Evolutionary conservation across 164 flowering plant genomes (phyloP), one percentile per base, ranked within the genome.

Genomic region (Paratinospora sagittata): DNA sequence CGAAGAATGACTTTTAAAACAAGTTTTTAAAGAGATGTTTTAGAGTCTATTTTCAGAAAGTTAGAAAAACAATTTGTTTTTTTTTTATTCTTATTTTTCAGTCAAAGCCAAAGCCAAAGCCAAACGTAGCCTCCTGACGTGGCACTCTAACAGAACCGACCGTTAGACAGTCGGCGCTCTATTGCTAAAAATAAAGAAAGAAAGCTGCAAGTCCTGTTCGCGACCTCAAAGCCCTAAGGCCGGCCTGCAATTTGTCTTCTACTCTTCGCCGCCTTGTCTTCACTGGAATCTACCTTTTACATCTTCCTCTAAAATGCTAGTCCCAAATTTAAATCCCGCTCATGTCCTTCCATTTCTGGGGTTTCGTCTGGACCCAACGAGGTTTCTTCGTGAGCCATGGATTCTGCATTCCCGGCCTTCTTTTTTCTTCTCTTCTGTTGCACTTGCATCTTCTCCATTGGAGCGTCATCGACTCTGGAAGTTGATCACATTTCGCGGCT

Each of bases 391-490:
- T 45, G 39, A 36, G 6, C 77, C 68, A 76, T 78, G 81, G 75
- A 63, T 33, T 67, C 77, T 70, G 49, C 70, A 3, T 63, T 80
- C 73, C 72, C 67, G 73, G 64, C 79, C 78, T 37, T 74, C 72
- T 76, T 27, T 26, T 63, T 26, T 65, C 63, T 69, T 9, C 49
- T 78, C 23, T 72, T 33, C 21, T n/a, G 19, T 26, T 19, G 24
- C n/a, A n/a, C n/a, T n/a, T n/a, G n/a, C 24, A n/a, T 55, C 47
- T 27, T 75, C 23, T 37, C 60, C 6, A 6, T 55, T 13, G 57
- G 77, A 47, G 81, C 11, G 2, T 77, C 85, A 1, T 85, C 86
- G 2, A 83, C 87, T 6, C 58, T 82, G 49, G 95, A 89, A 61
- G 84, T 81, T 52, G 66, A 67, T 19, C 83, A 80, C 80, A 76